Evolutionary conservation across 768 basidiomycete species (phyloP).

Genomic region (Trametes maxima): DNA sequence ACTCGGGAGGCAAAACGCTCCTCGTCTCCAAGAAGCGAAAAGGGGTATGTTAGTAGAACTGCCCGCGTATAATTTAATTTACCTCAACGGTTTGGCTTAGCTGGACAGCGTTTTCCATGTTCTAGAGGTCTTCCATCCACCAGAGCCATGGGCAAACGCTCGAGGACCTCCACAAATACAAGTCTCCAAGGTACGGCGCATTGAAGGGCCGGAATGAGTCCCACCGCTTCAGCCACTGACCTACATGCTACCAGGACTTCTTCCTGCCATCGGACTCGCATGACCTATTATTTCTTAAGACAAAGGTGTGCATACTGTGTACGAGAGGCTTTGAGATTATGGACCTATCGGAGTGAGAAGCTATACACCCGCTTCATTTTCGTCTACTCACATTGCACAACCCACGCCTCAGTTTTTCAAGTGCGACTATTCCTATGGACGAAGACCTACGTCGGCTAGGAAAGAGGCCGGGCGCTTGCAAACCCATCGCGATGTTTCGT

Average conservation of each 20-base stretch:
- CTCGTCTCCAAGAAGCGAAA: conserved; percentile 45
- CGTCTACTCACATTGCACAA: conserved; percentile 30
- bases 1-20: conserved; percentile 46
- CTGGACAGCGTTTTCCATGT: conserved; percentile 91
- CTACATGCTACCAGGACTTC: conserved; percentile 57
- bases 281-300: conserved; percentile 33
- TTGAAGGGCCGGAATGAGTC: no score
- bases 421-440: conserved; percentile 46
- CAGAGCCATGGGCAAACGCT: conserved; percentile 70
- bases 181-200: not conserved
- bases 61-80: not conserved
- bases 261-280: conserved; percentile 87
- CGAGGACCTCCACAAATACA: conserved; percentile 66
- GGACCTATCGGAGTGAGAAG: conserved; percentile 14
- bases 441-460: conserved; percentile 41
- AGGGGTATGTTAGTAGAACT: not conserved
- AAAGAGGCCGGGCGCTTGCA: conserved; percentile 42
- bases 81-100: conserved; percentile 29
- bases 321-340: conserved; percentile 18
- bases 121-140: conserved; percentile 78
- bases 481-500: conserved; percentile 52
- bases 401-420: conserved; percentile 38
- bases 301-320: conserved; percentile 16
- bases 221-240: not conserved
- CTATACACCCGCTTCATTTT: not conserved